Evolutionary conservation across 108 stramenopile genomes (phyloP).

Genomic region (Nitzschia putrida): DNA sequence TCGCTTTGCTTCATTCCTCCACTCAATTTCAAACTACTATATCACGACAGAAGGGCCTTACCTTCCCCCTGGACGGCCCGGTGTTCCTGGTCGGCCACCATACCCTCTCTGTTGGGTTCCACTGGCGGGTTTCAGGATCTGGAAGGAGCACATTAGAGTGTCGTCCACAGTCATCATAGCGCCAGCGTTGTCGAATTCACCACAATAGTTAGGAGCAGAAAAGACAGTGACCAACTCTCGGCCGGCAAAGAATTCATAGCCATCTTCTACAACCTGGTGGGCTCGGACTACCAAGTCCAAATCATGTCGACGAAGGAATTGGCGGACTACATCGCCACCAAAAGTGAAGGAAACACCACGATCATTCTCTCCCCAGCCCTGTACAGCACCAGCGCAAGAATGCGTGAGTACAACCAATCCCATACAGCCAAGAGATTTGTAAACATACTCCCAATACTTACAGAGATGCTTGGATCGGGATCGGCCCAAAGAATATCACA

Average conservation of each 20-base stretch:
- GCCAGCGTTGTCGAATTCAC: conserved; percentile 98
- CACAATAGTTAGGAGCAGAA: conserved; percentile 98
- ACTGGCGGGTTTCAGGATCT: conserved; percentile 92
- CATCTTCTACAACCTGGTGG: conserved; percentile 99
- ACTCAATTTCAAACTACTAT: too few relatives aligned
- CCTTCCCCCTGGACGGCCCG: conserved; percentile 61
- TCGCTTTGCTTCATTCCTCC: too few relatives aligned
- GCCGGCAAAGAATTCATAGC: conserved; percentile 98
- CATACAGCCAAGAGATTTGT: background rate
- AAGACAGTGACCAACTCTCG: conserved; percentile 98
- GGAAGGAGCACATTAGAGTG: conserved; percentile 96
- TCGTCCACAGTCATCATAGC: conserved; percentile 98
- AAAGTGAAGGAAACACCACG: conserved; percentile 99
- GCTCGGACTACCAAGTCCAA: conserved; percentile 98
- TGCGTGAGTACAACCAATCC: background rate
- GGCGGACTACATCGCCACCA: conserved; percentile 97
- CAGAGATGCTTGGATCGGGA: conserved; percentile 94
- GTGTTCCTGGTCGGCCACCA: conserved; percentile 68
- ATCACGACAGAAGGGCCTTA: conserved; percentile 30
- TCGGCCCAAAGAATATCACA: conserved; percentile 99
- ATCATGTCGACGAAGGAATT: conserved; percentile 97
- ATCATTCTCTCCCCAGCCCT: conserved; percentile 99
- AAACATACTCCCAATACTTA: conserved; percentile 38
- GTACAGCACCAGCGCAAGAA: background rate
- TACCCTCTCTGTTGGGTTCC: conserved; percentile 75